phyloP scores from a whole-genome alignment of 768 basidiomycete genomes.

The Boletus reticuloceps region DNA sequence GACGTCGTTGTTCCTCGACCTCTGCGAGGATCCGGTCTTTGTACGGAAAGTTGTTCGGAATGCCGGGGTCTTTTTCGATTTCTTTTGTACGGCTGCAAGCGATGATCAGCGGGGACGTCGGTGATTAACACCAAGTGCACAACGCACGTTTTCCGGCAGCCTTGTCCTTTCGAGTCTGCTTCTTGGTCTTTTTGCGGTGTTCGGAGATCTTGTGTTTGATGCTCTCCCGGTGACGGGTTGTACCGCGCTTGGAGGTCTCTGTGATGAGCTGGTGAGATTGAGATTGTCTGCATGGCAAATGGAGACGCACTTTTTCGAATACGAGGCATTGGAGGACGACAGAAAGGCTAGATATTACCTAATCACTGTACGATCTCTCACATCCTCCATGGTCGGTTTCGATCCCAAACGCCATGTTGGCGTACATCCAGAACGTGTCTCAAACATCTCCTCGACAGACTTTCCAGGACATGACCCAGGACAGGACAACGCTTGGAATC shows the following conservation, averaged over 20 bases:
- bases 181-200: slow-evolving; percentile 71
- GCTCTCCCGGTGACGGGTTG: slow-evolving; percentile 70
- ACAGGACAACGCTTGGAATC: slow-evolving; percentile 84
- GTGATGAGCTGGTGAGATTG: neutral
- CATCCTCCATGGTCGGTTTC: slow-evolving; percentile 10
- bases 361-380: slow-evolving; percentile 6
- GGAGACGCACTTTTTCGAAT: slow-evolving; percentile 62
- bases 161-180: slow-evolving; percentile 69
- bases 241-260: slow-evolving; percentile 84
- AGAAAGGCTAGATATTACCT: slow-evolving; percentile 12
- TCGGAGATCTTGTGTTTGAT: slow-evolving; percentile 76
- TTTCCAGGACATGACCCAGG: slow-evolving; percentile 87
- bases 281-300: neutral
- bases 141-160: slow-evolving; percentile 79
- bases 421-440: slow-evolving; percentile 66
- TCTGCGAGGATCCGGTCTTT: slow-evolving; percentile 95
- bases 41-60: slow-evolving; percentile 90
- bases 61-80: slow-evolving; percentile 74
- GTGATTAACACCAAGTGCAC: neutral
- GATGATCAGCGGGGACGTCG: slow-evolving; percentile 1
- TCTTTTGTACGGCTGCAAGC: slow-evolving; percentile 38
- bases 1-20: slow-evolving; percentile 74
- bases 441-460: slow-evolving; percentile 83
- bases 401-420: slow-evolving; percentile 60
- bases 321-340: slow-evolving; percentile 44